Conservation (phyloP, 306 rosid species). For the Benincasa hispida region DNA sequence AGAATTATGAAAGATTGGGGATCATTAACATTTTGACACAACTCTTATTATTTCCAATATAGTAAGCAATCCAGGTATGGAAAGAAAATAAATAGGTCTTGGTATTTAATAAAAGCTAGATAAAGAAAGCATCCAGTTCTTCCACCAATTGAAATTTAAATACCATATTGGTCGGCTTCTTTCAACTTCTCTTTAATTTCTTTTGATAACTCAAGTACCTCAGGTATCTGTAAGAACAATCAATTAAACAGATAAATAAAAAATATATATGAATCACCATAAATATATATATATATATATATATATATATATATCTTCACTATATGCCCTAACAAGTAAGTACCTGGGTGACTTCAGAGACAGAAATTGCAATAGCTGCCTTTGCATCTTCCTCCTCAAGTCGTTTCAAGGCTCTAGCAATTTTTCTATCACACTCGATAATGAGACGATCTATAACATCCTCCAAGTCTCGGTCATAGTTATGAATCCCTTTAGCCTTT, state of each 20-base stretch:
- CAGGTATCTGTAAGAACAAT: constrained; percentile 57
- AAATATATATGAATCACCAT: background rate
- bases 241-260: background rate
- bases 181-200: constrained; percentile 77
- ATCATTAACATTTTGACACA: background rate
- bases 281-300: too few relatives aligned
- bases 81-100: background rate
- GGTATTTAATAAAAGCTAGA: background rate
- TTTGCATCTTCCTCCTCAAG: constrained; percentile 98
- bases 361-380: constrained; percentile 97
- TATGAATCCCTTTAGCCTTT: constrained; percentile 52
- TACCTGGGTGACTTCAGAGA: constrained; percentile 91
- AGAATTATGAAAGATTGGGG: background rate
- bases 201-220: constrained; percentile 66
- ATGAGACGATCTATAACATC: constrained; percentile 92
- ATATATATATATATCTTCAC: background rate
- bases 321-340: background rate
- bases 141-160: background rate
- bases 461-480: constrained; percentile 90
- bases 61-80: background rate
- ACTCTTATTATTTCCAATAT: background rate
- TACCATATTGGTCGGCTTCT: constrained; percentile 89
- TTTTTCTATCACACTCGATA: constrained; percentile 92
- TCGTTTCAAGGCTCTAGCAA: constrained; percentile 82
- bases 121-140: background rate